phyloP scores from a whole-genome alignment of 345 rosid genomes.

The Rhizophora apiculata region DNA sequence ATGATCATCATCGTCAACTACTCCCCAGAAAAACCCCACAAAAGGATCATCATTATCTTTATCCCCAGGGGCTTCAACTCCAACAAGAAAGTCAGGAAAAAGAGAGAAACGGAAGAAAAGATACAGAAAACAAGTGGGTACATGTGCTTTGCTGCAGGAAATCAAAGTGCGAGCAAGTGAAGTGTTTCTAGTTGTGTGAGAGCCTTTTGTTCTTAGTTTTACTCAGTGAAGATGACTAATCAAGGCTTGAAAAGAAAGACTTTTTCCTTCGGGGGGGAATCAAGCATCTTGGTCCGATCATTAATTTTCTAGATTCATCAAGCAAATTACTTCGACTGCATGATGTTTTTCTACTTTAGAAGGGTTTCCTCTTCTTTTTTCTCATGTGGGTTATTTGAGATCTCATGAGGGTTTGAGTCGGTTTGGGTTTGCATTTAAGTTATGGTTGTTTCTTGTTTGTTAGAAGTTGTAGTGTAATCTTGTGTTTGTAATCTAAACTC shows the following conservation, averaged over 20 bases:
- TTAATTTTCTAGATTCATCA: constrained; percentile 9
- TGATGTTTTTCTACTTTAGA: background rate
- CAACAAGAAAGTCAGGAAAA: background rate
- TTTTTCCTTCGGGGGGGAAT: constrained; percentile 36
- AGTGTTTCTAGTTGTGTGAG: background rate
- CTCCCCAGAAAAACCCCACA: background rate
- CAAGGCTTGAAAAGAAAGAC: background rate
- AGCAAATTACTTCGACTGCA: background rate
- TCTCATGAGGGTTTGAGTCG: background rate
- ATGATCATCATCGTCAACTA: constrained; percentile 4
- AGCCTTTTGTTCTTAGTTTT: background rate
- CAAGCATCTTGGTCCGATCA: constrained; percentile 50
- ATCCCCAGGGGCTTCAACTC: background rate
- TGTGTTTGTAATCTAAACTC: too few relatives aligned
- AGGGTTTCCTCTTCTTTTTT: background rate
- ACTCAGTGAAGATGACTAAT: background rate
- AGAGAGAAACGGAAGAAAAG: background rate
- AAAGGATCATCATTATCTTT: constrained; percentile 11
- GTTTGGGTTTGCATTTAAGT: too few relatives aligned
- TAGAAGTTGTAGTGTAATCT: too few relatives aligned
- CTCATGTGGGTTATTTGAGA: background rate
- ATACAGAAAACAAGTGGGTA: background rate
- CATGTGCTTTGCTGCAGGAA: too few relatives aligned
- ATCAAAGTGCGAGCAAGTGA: too few relatives aligned
- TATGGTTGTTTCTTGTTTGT: too few relatives aligned